phyloP scores from a whole-genome alignment of 2,329 filamentous ascomycete genomes.

The Penicillium paneum region DNA sequence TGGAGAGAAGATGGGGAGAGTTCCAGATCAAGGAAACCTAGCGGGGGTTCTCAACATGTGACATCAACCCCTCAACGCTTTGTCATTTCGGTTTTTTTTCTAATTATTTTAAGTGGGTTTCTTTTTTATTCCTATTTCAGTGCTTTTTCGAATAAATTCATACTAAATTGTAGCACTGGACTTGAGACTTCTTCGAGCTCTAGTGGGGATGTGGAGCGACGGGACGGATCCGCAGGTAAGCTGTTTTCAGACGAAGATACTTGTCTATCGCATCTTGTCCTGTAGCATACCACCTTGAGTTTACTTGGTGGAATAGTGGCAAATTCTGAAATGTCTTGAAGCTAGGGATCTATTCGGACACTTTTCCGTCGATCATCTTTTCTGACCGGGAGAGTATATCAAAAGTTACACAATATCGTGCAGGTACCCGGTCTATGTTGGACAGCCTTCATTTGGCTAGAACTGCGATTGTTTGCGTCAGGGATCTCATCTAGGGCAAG shows the following conservation, averaged over 20 bases:
- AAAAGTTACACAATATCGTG: background rate
- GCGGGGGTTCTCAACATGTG: slow-evolving; percentile 14
- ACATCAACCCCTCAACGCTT: slow-evolving; percentile 17
- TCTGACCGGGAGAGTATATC: background rate
- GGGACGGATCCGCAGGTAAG: slow-evolving; percentile 6
- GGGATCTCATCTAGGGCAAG: background rate
- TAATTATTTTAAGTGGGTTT: background rate
- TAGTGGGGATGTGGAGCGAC: slow-evolving; percentile 7
- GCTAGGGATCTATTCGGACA: background rate
- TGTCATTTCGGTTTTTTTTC: background rate
- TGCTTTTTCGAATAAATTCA: background rate
- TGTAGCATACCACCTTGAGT: too few relatives aligned
- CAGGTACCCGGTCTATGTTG: background rate
- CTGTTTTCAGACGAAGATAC: background rate
- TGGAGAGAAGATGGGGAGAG: background rate
- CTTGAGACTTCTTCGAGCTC: background rate
- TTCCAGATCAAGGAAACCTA: slow-evolving; percentile 10
- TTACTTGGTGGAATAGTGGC: background rate
- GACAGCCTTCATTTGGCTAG: background rate
- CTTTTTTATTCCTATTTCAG: background rate
- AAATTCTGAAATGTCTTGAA: background rate
- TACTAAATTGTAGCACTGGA: background rate
- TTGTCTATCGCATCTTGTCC: too few relatives aligned
- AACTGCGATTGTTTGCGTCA: background rate
- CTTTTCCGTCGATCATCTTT: background rate